phyloP scores from a whole-genome alignment of 352 stramenopile species.

The Globisporangium echinulatum region DNA sequence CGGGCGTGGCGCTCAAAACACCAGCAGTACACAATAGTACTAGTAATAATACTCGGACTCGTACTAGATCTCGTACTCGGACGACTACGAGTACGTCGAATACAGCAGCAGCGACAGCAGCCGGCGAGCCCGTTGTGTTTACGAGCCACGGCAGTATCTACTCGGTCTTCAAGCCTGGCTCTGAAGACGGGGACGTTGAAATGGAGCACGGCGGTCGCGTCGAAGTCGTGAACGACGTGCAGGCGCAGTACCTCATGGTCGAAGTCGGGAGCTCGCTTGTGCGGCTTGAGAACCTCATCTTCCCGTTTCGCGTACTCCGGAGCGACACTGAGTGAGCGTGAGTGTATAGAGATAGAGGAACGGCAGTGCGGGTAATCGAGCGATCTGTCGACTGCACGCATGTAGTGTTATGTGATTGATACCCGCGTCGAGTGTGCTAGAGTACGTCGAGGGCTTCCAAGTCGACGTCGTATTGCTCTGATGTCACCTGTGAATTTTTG shows the following conservation, averaged over 20 bases:
- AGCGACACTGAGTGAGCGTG: constrained; percentile 1
- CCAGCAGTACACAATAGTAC: background rate
- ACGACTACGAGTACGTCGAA: too few relatives aligned
- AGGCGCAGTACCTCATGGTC: constrained; percentile 10
- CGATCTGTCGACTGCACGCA: too few relatives aligned
- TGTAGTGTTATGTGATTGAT: too few relatives aligned
- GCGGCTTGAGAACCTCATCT: constrained; percentile 6
- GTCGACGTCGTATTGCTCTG: too few relatives aligned
- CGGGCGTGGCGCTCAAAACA: constrained; percentile 2
- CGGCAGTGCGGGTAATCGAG: too few relatives aligned
- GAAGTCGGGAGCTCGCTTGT: constrained; percentile 6
- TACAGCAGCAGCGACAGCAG: background rate
- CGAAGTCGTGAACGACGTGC: constrained; percentile 7
- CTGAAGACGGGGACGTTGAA: background rate
- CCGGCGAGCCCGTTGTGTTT: constrained; percentile 2
- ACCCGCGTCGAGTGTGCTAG: too few relatives aligned
- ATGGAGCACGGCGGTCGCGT: constrained; percentile 6
- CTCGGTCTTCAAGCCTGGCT: background rate
- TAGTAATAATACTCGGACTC: background rate
- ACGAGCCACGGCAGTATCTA: constrained; percentile 5
- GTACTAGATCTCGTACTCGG: too few relatives aligned
- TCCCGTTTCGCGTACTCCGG: constrained; percentile 6
- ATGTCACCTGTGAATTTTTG: too few relatives aligned
- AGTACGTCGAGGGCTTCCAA: too few relatives aligned
- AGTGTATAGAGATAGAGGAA: background rate